Base-by-base conservation (phyloP, 345 rosid species). In the Draba incana region DNA sequence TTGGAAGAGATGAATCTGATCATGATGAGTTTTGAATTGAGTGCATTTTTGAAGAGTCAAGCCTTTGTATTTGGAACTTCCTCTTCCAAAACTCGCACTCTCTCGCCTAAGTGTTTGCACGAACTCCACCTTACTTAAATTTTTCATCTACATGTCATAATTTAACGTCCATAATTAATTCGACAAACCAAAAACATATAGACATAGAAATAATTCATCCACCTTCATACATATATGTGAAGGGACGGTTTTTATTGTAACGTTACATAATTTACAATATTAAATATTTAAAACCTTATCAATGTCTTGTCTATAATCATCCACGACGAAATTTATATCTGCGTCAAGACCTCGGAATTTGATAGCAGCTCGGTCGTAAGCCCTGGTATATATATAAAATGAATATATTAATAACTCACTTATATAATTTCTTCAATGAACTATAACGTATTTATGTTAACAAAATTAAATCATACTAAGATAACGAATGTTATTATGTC, bases 291-390 rank as follows among this genome's bases (percentile, higher is more conserved):
- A 28, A 76, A 85, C 98, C 94, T 88, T 92, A 65, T 81, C 84
- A 61, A 90, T 71, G 70, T 90, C 97, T 13, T 87, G 96, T 51
- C 83, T 92, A 53, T 93, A 93, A 79, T 93, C 98, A 57, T 77
- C 71, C 16, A 88, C 86, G 49, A 24, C 82, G 74, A 93, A 93
- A 73, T 93, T 93, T 72, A 93, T 93, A 75, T 93, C 98, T 41
- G 97, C 98, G 66, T 84, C 91, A 53, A 84, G 84, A 41, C 98
- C 98, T 71, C 98, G 85, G 74, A 93, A 93, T 72, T 87, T 93
- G 66, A 93, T 88, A 63, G 98, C 98, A 57, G 97, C 98, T 73
- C 94, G 89, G 79, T 93, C 98, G 60, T 93, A 93, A 4, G 98
- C 96, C 81, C 98, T 90, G 83, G n/a, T 62, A 53, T 8, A 47